A percentile compares a stretch with the other conserved stretches of the same genome.
These are phyloP conservation scores for Brassica juncea DNA, from an alignment of 345 rosid species.

Conservation along the genomic window DNA sequence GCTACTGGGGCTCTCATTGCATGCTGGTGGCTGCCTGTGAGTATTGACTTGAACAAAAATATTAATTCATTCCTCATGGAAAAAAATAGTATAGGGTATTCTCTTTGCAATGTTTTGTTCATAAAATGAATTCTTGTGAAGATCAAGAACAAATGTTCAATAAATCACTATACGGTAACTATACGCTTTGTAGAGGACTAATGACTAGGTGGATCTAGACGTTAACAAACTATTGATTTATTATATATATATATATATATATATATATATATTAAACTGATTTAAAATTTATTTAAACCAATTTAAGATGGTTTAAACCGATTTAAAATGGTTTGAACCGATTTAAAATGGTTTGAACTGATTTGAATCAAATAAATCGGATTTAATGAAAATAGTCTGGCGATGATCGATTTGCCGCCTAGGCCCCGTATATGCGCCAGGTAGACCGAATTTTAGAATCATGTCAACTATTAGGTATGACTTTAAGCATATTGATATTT, in stretches of 20 bases:
- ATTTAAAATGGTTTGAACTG: not conserved
- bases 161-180: too few relatives aligned
- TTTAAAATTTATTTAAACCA: too few relatives aligned
- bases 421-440: too few relatives aligned
- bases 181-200: not conserved
- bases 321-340: too few relatives aligned
- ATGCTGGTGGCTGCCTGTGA: slow-evolving; percentile 66
- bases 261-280: too few relatives aligned
- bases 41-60: slow-evolving; percentile 25
- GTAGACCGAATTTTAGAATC: not conserved
- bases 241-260: too few relatives aligned
- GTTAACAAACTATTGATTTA: not conserved
- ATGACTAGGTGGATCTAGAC: not conserved
- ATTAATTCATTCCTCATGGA: not conserved
- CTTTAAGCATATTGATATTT: not conserved
- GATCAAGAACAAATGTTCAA: not conserved
- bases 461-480: not conserved
- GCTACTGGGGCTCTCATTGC: slow-evolving; percentile 47
- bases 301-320: not conserved
- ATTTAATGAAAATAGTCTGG: not conserved
- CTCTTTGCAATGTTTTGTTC: slow-evolving; percentile 2
- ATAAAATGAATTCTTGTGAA: slow-evolving; percentile 13
- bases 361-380: too few relatives aligned
- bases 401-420: not conserved
- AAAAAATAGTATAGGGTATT: not conserved